phyloP scores from a whole-genome alignment of 2,329 filamentous ascomycete genomes.

The Curvularia eragrostidis region DNA sequence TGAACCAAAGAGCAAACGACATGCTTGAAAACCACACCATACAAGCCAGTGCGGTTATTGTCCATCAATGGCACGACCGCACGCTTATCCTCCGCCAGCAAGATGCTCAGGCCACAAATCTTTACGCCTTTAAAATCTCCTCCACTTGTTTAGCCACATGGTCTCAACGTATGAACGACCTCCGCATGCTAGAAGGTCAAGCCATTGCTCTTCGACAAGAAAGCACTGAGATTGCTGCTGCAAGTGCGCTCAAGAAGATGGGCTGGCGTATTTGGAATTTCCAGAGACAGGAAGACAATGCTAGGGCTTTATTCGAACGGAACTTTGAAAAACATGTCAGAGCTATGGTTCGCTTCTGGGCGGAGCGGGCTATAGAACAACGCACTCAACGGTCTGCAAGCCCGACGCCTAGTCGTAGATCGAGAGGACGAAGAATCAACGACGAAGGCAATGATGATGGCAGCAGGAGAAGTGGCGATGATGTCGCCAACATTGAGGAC shows the following conservation, averaged over 20 bases:
- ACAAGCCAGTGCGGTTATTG: slow-evolving; percentile 39
- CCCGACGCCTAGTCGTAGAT: slow-evolving; percentile 32
- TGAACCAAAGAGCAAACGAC: slow-evolving; percentile 44
- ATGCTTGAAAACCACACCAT: slow-evolving; percentile 31
- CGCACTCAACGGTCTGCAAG: slow-evolving; percentile 29
- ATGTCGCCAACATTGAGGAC: neutral
- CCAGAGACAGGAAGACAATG: slow-evolving; percentile 58
- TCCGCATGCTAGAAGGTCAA: slow-evolving; percentile 48
- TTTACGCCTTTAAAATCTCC: slow-evolving; percentile 37
- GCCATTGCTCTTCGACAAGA: slow-evolving; percentile 57
- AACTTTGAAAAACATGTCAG: slow-evolving; percentile 63
- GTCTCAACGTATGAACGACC: slow-evolving; percentile 31
- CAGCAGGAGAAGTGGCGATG: neutral
- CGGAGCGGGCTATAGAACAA: slow-evolving; percentile 51
- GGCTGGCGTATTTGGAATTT: slow-evolving; percentile 65
- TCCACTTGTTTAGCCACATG: slow-evolving; percentile 39
- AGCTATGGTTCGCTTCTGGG: slow-evolving; percentile 64
- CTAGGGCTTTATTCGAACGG: slow-evolving; percentile 59
- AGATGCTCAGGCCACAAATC: slow-evolving; percentile 34
- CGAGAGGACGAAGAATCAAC: slow-evolving; percentile 17
- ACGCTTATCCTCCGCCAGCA: slow-evolving; percentile 35
- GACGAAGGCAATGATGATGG: neutral
- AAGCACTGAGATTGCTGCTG: slow-evolving; percentile 56
- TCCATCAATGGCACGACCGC: slow-evolving; percentile 54
- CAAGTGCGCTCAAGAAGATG: slow-evolving; percentile 60